Evolutionary conservation across 768 basidiomycete genomes (phyloP), one percentile per base, ranked within the genome.

Genomic region (Boletus tomentosulus): DNA sequence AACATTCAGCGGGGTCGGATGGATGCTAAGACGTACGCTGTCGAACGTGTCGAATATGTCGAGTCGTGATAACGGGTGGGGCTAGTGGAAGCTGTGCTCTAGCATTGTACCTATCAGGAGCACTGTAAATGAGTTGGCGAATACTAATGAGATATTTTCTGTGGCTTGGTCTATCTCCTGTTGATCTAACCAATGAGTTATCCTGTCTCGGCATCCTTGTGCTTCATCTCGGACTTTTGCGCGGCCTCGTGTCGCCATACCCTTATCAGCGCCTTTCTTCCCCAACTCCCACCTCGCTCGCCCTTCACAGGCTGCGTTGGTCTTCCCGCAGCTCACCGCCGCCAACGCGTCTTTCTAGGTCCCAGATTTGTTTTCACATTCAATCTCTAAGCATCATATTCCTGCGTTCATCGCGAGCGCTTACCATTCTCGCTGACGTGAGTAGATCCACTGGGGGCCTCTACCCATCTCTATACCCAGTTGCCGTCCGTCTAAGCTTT

Each of bases 1-100:
- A 77, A 94, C 64, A 77, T 91, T 2, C 82, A 84, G 43, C 66
- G 65, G 41, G 95, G 31, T 27, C 5, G 25, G 25, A 27, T 27
- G 5, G 25, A 27, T 27, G 25, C 25, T 5, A 27, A n/a, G n/a
- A 58, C 57, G 25, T 79, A 77, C 44, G 43, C 55, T 16, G 16
- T 51, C 13, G 48, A 50, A 15, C 51, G 38, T 13, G 50, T 25
- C 7, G 58, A 61, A 34, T 8, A 33, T 25, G 30, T 1, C 15
- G 51, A 47, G 19, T 27, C 41, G 16, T 55, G 34, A 38, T 48
- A 9, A 1, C 33, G 33, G 9, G 33, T 19, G 13, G 8, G 3
- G 4, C 2, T 27, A 27, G 27, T 3, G 3, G 6, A 27, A 27
- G 27, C 27, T 27, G 3, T 27, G 27, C 27, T 27, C 27, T 27